phyloP scores from a whole-genome alignment of 441 rosid genomes.

The Cnidoscolus chayamansa region DNA sequence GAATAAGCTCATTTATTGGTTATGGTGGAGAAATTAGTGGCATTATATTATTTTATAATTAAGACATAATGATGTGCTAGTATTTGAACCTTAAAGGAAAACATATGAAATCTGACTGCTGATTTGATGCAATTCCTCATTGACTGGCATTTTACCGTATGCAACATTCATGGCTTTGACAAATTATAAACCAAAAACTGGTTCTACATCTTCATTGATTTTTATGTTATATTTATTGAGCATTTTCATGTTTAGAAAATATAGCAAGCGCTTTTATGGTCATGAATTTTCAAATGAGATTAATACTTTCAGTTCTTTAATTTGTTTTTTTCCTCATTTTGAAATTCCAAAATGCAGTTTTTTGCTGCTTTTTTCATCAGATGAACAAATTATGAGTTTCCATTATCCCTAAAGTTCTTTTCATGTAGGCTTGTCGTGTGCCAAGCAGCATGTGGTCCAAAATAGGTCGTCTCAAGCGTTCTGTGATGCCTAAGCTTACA shows the following conservation, averaged over 20 bases:
- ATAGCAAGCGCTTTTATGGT: not conserved
- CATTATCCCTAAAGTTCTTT: slow-evolving; percentile 13
- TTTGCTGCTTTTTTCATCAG: not conserved
- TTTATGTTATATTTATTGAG: not conserved
- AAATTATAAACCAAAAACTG: not conserved
- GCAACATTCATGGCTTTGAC: not conserved
- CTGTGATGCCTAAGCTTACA: slow-evolving; percentile 81
- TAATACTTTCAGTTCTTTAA: not conserved
- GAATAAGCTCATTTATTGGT: not conserved
- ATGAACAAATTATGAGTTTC: slow-evolving; percentile 15
- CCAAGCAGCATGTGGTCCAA: slow-evolving; percentile 94
- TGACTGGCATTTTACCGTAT: not conserved
- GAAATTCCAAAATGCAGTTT: not conserved
- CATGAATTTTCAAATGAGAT: not conserved
- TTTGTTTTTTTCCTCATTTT: slow-evolving; percentile 3
- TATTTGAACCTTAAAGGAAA: slow-evolving; percentile 12
- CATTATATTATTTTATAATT: not conserved
- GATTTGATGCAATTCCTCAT: not conserved
- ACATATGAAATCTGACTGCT: slow-evolving; percentile 1
- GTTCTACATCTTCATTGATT: not conserved
- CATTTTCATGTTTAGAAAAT: not conserved
- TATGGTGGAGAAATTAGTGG: slow-evolving; percentile 1
- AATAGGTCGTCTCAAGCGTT: slow-evolving; percentile 93
- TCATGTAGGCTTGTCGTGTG: slow-evolving; percentile 78
- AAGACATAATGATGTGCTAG: slow-evolving; percentile 7